Percentiles rank a stretch among this genome's conserved stretches.
These are phyloP conservation scores for Fusarium redolens DNA, from an alignment of 2,329 filamentous ascomycete species.

Conservation along the genomic window DNA sequence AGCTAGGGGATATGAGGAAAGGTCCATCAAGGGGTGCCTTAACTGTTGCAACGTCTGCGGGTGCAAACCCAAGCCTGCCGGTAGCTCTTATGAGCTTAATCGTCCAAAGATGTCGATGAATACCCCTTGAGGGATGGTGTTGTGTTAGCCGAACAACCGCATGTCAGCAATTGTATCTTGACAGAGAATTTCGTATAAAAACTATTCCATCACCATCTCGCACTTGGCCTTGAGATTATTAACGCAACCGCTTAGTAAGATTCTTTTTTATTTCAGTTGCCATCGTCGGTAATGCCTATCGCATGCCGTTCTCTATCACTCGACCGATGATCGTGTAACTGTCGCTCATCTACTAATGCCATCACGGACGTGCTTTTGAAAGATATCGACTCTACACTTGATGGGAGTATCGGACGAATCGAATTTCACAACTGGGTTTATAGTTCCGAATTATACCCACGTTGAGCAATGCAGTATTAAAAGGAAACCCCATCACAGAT, in stretches of 20 bases:
- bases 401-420: not conserved
- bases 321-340: not conserved
- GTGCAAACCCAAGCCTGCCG: constrained; percentile 40
- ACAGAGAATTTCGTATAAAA: not conserved
- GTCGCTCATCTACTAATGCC: not conserved
- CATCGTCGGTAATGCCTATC: not conserved
- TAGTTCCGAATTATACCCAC: constrained; percentile 16
- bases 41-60: constrained; percentile 32
- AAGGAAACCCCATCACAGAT: not conserved
- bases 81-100: constrained; percentile 43
- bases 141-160: constrained; percentile 19
- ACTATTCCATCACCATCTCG: not conserved
- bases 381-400: constrained; percentile 5
- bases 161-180: not conserved
- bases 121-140: constrained; percentile 39
- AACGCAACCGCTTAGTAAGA: not conserved
- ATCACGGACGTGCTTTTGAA: not conserved
- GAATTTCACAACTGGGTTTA: not conserved
- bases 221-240: not conserved
- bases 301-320: not conserved
- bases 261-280: not conserved
- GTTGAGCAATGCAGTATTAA: constrained; percentile 7
- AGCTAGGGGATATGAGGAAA: constrained; percentile 43
- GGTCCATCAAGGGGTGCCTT: constrained; percentile 29
- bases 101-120: constrained; percentile 33